Percentiles rank a stretch among this genome's conserved stretches.
phyloP scores from a whole-genome alignment of 225 moss, liverwort and hornwort species.

The Lunularia cruciata region DNA sequence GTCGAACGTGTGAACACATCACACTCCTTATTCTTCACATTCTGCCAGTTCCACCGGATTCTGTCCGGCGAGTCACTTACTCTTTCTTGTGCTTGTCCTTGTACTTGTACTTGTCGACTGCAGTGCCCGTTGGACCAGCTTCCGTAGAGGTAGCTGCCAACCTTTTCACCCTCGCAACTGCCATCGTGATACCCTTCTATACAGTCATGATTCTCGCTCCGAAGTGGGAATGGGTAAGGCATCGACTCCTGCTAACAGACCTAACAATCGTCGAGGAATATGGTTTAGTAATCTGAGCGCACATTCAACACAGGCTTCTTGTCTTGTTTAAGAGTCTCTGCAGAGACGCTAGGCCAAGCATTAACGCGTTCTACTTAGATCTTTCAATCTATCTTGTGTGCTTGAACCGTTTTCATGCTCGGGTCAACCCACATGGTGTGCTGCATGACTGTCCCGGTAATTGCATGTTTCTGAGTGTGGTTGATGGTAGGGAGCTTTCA shows the following conservation, averaged over 20 bases:
- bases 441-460: too few species aligned
- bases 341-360: too few species aligned
- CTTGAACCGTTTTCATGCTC: too few species aligned
- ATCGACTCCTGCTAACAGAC: not conserved
- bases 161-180: constrained; percentile 69
- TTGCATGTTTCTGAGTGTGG: not conserved
- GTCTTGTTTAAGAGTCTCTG: too few species aligned
- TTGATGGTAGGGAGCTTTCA: too few species aligned
- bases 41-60: constrained; percentile 5
- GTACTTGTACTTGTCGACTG: not conserved
- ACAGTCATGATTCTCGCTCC: constrained; percentile 85
- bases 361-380: too few species aligned
- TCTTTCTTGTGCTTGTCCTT: too few species aligned
- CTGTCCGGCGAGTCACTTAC: not conserved
- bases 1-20: not conserved
- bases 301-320: too few species aligned
- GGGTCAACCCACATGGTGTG: too few species aligned
- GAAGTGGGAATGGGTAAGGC: constrained; percentile 69
- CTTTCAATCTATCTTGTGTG: too few species aligned
- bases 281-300: too few species aligned
- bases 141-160: constrained; percentile 52
- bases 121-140: constrained; percentile 54
- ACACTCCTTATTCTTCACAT: not conserved
- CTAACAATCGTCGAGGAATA: not conserved
- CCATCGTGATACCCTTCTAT: constrained; percentile 78